Evolutionary conservation across 148 eudicot species (phyloP).

Genomic region (Arbutus unedo): DNA sequence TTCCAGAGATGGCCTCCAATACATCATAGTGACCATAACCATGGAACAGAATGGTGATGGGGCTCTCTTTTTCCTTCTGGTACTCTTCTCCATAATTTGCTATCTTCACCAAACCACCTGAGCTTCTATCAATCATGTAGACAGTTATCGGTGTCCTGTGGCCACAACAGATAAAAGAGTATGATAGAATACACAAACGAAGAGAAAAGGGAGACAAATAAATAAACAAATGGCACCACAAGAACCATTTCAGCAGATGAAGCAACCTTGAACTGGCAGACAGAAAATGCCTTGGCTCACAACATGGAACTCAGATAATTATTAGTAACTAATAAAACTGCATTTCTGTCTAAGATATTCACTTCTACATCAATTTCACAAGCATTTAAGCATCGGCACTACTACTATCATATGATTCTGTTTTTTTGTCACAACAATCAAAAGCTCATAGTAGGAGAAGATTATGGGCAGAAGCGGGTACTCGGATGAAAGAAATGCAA

Average conservation of each 20-base stretch:
- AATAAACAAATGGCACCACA: not conserved
- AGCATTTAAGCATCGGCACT: slow-evolving; percentile 1
- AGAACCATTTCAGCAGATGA: not conserved
- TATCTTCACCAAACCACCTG: slow-evolving; percentile 42
- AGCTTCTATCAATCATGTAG: slow-evolving; percentile 47
- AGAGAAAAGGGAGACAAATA: not conserved
- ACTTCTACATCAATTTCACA: not conserved
- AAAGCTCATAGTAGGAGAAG: not conserved
- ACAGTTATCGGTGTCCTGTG: slow-evolving; percentile 64
- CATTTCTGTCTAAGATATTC: not conserved
- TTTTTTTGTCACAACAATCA: not conserved
- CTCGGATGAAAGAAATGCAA: not conserved
- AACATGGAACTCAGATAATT: no score
- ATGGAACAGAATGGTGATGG: slow-evolving; percentile 63
- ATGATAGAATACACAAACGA: not conserved
- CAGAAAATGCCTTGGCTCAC: no score
- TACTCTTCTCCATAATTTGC: slow-evolving; percentile 76
- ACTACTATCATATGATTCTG: not conserved
- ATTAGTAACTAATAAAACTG: not conserved
- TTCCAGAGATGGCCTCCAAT: slow-evolving; percentile 33
- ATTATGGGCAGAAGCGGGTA: not conserved
- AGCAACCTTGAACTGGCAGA: not conserved
- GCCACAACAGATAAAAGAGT: not conserved
- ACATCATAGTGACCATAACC: slow-evolving; percentile 83
- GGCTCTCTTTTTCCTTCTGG: slow-evolving; percentile 32